phyloP scores from a whole-genome alignment of 139 green algal genomes.

The Monoraphidium neglectum region DNA sequence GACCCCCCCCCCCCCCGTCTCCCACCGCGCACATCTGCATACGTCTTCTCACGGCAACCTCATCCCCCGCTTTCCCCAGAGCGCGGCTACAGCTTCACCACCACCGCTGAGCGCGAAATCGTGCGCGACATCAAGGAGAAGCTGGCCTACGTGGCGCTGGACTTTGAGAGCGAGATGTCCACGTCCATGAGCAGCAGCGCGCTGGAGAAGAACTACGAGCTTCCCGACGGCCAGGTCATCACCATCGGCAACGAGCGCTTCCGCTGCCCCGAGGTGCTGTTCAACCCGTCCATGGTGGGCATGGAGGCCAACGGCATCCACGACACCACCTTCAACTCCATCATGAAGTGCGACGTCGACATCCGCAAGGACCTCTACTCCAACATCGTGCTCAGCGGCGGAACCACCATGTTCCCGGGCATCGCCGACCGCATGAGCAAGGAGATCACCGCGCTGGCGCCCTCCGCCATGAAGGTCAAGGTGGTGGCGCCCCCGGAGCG shows the following conservation, averaged over 20 bases:
- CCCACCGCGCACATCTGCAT: no score
- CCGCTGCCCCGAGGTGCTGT: conserved; percentile 96
- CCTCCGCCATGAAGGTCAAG: conserved; percentile 95
- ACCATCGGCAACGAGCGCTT: conserved; percentile 96
- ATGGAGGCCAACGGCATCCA: conserved; percentile 93
- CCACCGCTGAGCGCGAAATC: conserved; percentile 97
- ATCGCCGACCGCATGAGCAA: conserved; percentile 98
- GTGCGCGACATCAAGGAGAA: conserved; percentile 99
- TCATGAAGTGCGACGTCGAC: conserved; percentile 99
- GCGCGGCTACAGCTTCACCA: conserved; percentile 98
- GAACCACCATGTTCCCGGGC: conserved; percentile 98
- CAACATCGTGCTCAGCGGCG: conserved; percentile 93
- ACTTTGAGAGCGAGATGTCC: conserved; percentile 95
- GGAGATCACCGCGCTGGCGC: conserved; percentile 92
- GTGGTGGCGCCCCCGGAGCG: conserved; percentile 66
- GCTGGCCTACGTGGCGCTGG: conserved; percentile 97
- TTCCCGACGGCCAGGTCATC: conserved; percentile 93
- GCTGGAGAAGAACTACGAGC: conserved; percentile 96
- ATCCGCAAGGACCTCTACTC: conserved; percentile 97
- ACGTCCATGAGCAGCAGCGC: conserved; percentile 73
- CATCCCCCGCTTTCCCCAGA: conserved; percentile 63
- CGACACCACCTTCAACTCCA: conserved; percentile 97
- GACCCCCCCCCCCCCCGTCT: no score
- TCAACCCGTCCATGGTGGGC: conserved; percentile 91
- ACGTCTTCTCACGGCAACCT: no score